Conservation (phyloP, 1,284 basidiomycete species). For the Fomitopsis schrenkii region DNA sequence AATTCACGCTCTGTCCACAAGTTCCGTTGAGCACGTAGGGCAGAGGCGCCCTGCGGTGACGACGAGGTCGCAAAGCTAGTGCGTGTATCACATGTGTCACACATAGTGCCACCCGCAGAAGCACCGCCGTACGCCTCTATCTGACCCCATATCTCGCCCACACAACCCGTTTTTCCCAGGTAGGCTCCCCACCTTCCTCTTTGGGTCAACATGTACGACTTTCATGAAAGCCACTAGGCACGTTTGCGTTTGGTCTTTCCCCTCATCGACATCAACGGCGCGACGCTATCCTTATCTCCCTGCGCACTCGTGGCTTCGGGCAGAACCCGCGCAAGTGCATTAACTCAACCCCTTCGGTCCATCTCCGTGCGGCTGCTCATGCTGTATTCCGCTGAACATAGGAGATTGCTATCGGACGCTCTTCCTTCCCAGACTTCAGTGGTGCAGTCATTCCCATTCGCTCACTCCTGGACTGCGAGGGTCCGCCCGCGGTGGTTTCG, state of each 20-base stretch:
- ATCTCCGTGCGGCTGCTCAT: too few species aligned
- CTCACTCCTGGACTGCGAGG: background rate
- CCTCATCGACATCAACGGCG: background rate
- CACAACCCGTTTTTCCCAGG: conserved; percentile 2
- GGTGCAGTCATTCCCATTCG: background rate
- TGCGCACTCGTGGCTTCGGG: background rate
- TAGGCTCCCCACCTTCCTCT: conserved; percentile 1
- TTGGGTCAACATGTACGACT: background rate
- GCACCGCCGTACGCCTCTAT: background rate
- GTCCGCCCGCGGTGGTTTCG: background rate
- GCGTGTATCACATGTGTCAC: background rate
- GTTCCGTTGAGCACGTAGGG: background rate
- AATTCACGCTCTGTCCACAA: background rate
- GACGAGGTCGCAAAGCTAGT: background rate
- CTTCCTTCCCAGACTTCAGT: background rate
- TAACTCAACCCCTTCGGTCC: too few species aligned
- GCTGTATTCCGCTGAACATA: background rate
- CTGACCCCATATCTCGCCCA: background rate
- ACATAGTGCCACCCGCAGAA: background rate
- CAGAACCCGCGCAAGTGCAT: too few species aligned
- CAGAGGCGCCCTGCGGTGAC: background rate
- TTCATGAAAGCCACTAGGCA: background rate
- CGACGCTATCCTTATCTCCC: background rate
- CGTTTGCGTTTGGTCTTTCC: background rate
- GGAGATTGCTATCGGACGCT: background rate